These are phyloP conservation scores for Stemphylium vesicarium DNA, from an alignment of 2,329 filamentous ascomycete genomes.

Conservation along the genomic window DNA sequence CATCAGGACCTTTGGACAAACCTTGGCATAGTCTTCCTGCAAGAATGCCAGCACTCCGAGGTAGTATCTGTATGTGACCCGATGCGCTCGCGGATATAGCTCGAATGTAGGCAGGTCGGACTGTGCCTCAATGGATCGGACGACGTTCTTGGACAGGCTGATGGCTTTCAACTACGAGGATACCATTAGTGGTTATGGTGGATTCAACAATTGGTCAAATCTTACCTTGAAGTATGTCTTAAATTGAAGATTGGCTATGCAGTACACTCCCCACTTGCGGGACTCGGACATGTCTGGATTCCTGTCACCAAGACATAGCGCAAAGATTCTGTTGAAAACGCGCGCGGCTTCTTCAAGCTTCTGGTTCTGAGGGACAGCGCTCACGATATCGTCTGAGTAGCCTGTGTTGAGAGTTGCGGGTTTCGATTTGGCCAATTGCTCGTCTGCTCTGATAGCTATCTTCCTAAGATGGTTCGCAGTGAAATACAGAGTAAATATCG, in stretches of 20 bases:
- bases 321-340: constrained; percentile 90
- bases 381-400: constrained; percentile 84
- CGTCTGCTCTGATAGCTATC: constrained; percentile 91
- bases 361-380: constrained; percentile 68
- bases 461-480: constrained; percentile 84
- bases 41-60: constrained; percentile 91
- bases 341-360: constrained; percentile 90
- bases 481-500: constrained; percentile 86
- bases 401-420: constrained; percentile 54
- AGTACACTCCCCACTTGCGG: constrained; percentile 97
- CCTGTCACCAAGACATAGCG: constrained; percentile 85
- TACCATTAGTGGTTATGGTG: constrained; percentile 5
- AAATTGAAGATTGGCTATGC: constrained; percentile 91
- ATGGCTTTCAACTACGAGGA: constrained; percentile 74
- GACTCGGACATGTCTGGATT: constrained; percentile 79
- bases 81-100: constrained; percentile 84
- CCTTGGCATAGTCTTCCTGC: constrained; percentile 88
- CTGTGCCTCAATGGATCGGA: constrained; percentile 78
- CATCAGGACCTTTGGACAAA: constrained; percentile 46
- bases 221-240: constrained; percentile 91
- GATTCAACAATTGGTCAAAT: not conserved
- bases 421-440: constrained; percentile 63
- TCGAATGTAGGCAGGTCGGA: constrained; percentile 82
- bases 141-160: constrained; percentile 85
- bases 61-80: constrained; percentile 96